Conservation (phyloP, 2,329 filamentous ascomycete species). For the Fusarium goolgardi region DNA sequence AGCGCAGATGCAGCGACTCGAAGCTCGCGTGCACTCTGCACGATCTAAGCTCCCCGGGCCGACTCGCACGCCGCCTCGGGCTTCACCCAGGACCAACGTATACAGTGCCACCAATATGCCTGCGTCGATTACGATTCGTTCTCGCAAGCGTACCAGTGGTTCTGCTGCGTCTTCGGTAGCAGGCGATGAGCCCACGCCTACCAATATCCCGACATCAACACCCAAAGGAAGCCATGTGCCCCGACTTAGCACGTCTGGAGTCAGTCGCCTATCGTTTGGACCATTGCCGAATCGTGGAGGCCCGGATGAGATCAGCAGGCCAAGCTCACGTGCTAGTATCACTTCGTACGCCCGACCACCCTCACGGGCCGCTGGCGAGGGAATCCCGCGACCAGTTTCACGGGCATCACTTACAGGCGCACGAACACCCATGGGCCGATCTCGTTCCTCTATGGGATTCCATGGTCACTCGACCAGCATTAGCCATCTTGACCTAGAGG, state of each 20-base stretch:
- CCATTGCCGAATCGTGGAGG: conserved; percentile 66
- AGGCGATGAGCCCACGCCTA: conserved; percentile 65
- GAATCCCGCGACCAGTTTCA: conserved; percentile 71
- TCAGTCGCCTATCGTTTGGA: conserved; percentile 72
- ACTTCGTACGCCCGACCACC: conserved; percentile 65
- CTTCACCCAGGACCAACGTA: conserved; percentile 74
- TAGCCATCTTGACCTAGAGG: conserved; percentile 63
- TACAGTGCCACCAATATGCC: conserved; percentile 59
- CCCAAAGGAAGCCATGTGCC: conserved; percentile 63
- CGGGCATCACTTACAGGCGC: conserved; percentile 70
- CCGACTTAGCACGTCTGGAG: conserved; percentile 70
- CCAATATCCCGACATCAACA: conserved; percentile 54
- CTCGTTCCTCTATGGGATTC: conserved; percentile 77
- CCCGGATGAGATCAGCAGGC: conserved; percentile 65
- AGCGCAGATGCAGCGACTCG: conserved; percentile 96
- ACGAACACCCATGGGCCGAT: conserved; percentile 75
- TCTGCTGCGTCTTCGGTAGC: conserved; percentile 63
- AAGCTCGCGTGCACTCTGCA: conserved; percentile 90
- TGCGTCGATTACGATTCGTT: conserved; percentile 72
- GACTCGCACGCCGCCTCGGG: conserved; percentile 78
- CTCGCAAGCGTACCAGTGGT: conserved; percentile 74
- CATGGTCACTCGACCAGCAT: conserved; percentile 70
- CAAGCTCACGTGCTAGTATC: conserved; percentile 77
- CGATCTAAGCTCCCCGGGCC: conserved; percentile 92
- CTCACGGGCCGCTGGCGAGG: conserved; percentile 61